Evolutionary conservation across 2,329 filamentous ascomycete species (phyloP).

Genomic region (Incumbomyces delicatus): DNA sequence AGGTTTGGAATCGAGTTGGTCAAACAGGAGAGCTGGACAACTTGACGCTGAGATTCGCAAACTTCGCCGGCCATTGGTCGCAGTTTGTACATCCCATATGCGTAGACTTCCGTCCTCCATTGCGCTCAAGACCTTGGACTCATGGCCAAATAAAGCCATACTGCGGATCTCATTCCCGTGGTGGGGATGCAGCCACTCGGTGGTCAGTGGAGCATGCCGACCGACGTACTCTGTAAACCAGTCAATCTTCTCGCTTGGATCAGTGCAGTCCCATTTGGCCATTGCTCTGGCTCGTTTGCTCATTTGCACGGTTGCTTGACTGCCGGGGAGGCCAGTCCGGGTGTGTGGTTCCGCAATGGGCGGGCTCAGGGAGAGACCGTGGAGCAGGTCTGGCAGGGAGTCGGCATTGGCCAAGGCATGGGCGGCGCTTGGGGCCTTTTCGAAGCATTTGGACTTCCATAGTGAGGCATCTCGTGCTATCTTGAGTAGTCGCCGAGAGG

Average conservation of each 20-base stretch:
- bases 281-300: conserved; percentile 47
- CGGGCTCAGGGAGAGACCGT: conserved; percentile 17
- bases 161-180: conserved; percentile 25
- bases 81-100: conserved; percentile 63
- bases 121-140: conserved; percentile 41
- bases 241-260: conserved; percentile 58
- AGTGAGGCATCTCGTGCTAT: conserved; percentile 64
- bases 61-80: conserved; percentile 41
- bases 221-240: conserved; percentile 91
- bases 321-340: conserved; percentile 16
- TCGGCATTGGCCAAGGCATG: conserved; percentile 43
- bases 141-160: conserved; percentile 29
- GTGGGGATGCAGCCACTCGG: conserved; percentile 56
- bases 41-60: conserved; percentile 60
- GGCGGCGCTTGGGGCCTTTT: conserved; percentile 55
- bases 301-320: conserved; percentile 25
- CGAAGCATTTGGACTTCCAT: conserved; percentile 69
- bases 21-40: conserved; percentile 55
- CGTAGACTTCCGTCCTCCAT: conserved; percentile 82
- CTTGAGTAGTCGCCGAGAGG: conserved; percentile 55
- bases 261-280: conserved; percentile 76
- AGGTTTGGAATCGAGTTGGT: conserved; percentile 15
- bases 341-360: background rate
- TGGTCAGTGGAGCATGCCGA: conserved; percentile 60
- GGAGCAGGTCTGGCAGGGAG: conserved; percentile 24